Evolutionary conservation across 306 rosid species (phyloP).

Genomic region (Glycine latifolia): DNA sequence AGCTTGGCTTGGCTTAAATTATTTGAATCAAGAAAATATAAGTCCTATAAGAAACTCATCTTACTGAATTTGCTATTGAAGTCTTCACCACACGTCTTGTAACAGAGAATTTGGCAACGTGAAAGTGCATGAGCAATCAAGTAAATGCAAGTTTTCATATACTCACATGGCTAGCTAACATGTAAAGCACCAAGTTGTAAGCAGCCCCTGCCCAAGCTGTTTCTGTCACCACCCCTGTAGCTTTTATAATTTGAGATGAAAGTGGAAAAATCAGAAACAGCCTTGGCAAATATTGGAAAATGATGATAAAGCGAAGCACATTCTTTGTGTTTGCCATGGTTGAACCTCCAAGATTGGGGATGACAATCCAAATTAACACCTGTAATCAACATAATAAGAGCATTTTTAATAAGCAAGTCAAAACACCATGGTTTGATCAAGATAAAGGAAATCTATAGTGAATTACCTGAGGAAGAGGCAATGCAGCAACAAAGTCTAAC

Average conservation of each 20-base stretch:
- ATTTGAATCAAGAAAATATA: not conserved
- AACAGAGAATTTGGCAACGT: not conserved
- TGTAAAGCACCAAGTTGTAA: constrained; percentile 86
- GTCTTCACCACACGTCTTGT: not conserved
- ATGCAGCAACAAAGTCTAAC: constrained; percentile 59
- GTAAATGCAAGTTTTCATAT: constrained; percentile 22
- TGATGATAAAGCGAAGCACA: constrained; percentile 77
- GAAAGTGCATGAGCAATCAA: not conserved
- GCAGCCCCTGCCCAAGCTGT: constrained; percentile 99
- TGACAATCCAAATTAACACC: constrained; percentile 91
- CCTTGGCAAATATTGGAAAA: constrained; percentile 85
- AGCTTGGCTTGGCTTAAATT: constrained; percentile 8
- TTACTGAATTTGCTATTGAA: not conserved
- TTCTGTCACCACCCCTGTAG: constrained; percentile 88
- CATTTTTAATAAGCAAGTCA: not conserved
- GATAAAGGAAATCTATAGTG: not conserved
- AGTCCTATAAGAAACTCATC: constrained; percentile 14
- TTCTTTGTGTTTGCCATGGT: constrained; percentile 86
- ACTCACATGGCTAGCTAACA: constrained; percentile 99
- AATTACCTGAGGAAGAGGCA: constrained; percentile 69
- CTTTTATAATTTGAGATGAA: constrained; percentile 83
- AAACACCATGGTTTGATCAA: not conserved
- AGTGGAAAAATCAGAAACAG: constrained; percentile 86
- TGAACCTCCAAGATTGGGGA: constrained; percentile 83
- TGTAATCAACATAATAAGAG: constrained; percentile 42